These are phyloP conservation scores for Phytopythium delawarense DNA, from an alignment of 352 stramenopile species.

Conservation along the genomic window DNA sequence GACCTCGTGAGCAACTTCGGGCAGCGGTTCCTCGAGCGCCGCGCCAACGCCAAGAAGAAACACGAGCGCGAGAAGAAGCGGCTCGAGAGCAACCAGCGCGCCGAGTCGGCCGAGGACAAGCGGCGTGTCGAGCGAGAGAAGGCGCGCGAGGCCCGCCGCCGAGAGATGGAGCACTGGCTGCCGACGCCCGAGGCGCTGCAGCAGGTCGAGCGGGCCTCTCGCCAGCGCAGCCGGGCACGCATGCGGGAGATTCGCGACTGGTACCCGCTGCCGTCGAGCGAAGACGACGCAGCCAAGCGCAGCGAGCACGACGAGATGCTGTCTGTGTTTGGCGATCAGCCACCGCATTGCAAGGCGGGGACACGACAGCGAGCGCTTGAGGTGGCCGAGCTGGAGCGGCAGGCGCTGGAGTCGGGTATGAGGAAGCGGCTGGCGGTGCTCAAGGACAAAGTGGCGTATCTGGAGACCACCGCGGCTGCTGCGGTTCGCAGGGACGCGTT, in stretches of 20 bases:
- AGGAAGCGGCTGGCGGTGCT: constrained; percentile 11
- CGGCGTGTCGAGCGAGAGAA: constrained; percentile 43
- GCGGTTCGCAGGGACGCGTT: neutral
- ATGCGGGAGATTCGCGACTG: constrained; percentile 46
- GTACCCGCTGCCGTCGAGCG: constrained; percentile 27
- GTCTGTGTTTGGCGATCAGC: constrained; percentile 28
- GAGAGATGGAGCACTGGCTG: constrained; percentile 59
- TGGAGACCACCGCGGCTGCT: constrained; percentile 13
- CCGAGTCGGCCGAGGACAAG: constrained; percentile 41
- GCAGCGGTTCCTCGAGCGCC: constrained; percentile 49
- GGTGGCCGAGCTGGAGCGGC: constrained; percentile 15
- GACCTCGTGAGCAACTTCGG: constrained; percentile 53
- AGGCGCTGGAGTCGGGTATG: constrained; percentile 11
- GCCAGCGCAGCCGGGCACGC: constrained; percentile 34
- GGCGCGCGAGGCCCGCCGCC: constrained; percentile 34
- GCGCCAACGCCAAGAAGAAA: constrained; percentile 49
- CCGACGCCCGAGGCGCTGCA: constrained; percentile 26
- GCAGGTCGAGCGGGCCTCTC: constrained; percentile 24
- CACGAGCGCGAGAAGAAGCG: constrained; percentile 41
- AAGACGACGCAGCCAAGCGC: neutral
- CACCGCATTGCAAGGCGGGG: neutral
- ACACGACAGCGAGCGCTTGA: constrained; percentile 6
- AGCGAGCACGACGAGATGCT: constrained; percentile 26
- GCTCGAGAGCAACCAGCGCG: constrained; percentile 31
- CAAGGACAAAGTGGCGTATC: constrained; percentile 27